These are phyloP conservation scores for Tolypocladium capitatum DNA, from an alignment of 2,329 filamentous ascomycete genomes.

Conservation along the genomic window DNA sequence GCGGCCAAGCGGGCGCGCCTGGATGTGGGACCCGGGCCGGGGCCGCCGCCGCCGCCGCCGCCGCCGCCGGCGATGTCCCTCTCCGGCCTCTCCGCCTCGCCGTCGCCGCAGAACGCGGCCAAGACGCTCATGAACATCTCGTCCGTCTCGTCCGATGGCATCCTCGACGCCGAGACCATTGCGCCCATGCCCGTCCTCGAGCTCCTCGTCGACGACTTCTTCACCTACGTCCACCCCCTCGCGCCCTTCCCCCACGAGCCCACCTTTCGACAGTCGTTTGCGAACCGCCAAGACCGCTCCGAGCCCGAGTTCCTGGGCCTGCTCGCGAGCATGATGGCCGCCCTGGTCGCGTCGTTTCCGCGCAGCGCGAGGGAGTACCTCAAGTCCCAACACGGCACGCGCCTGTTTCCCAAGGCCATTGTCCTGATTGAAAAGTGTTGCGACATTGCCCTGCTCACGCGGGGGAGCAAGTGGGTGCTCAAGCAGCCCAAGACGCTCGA, in stretches of 20 bases:
- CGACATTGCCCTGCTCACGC: conserved; percentile 52
- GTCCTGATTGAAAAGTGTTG: conserved; percentile 59
- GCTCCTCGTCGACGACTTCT: conserved; percentile 66
- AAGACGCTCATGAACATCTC: conserved; percentile 35
- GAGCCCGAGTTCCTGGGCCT: conserved; percentile 57
- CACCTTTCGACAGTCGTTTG: conserved; percentile 58
- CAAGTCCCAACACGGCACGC: conserved; percentile 49
- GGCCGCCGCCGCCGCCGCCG: conserved; percentile 1
- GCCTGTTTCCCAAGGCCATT: conserved; percentile 55
- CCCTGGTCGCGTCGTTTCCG: conserved; percentile 64
- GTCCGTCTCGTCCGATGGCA: conserved; percentile 20
- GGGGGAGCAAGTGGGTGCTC: conserved; percentile 40
- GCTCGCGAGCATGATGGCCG: conserved; percentile 60
- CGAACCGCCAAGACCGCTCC: conserved; percentile 50
- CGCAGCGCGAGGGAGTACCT: conserved; percentile 57
- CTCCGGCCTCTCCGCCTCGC: conserved; percentile 12
- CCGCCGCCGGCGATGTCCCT: conserved; percentile 3
- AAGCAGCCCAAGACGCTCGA: conserved; percentile 36
- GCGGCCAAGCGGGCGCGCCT: conserved; percentile 34
- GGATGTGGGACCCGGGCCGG: conserved; percentile 13
- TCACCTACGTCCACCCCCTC: conserved; percentile 68
- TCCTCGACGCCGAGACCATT: conserved; percentile 54
- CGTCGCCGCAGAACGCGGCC: conserved; percentile 32
- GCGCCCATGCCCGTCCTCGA: conserved; percentile 56
- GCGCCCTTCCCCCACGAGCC: conserved; percentile 69